Base-by-base conservation (phyloP, 1,284 basidiomycete genomes). In the Mycena sp. region DNA sequence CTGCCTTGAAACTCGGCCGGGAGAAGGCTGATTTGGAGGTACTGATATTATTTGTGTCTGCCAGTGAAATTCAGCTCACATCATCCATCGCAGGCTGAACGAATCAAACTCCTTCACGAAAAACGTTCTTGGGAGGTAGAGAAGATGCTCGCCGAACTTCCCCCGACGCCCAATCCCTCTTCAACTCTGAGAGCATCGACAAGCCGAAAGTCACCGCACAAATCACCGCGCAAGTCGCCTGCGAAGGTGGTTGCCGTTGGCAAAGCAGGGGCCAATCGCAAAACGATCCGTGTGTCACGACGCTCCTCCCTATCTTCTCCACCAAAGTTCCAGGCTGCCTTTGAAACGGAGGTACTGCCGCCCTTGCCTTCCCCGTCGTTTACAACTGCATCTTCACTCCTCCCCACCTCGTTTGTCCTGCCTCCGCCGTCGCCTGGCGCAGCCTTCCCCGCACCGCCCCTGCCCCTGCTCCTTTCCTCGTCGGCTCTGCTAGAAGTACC, bases 11-110 rank as follows among this genome's bases (percentile, higher is more conserved):
- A 63, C 75, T 95, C 16, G 85, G 85, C 0, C 85, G 85, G 67
- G 92, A 94, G 64, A 86, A 86, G 69, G 83, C 85, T 3, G 77
- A 80, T 5, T 73, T 94, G 6, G 91, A 93, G 85, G 92, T 92
- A 71, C n/a, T n/a, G n/a, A 69, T 71, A 49, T 51, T 44, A 55
- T 19, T 17, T 58, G 19, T n/a, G n/a, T 3, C 17, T 14, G 7
- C 6, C 16, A 21, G 45, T 30, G 49, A 25, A 46, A 29, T 4
- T n/a, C 21, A 21, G 10, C 58, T 63, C n/a, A 55, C n/a, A 17
- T 16, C 28, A 6, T 23, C 9, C 32, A 35, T 46, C 40, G 44
- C 52, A 93, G 88, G 83, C 83, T 19, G 90, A 92, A 70, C 83
- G 86, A 32, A 72, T 85, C 38, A 82, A 82, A 61, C 82, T 92